A percentile compares a stretch with the other conserved stretches of the same genome.
Evolutionary conservation across 140 eudicot species (phyloP).

Genomic region (Flaveria floridana): DNA sequence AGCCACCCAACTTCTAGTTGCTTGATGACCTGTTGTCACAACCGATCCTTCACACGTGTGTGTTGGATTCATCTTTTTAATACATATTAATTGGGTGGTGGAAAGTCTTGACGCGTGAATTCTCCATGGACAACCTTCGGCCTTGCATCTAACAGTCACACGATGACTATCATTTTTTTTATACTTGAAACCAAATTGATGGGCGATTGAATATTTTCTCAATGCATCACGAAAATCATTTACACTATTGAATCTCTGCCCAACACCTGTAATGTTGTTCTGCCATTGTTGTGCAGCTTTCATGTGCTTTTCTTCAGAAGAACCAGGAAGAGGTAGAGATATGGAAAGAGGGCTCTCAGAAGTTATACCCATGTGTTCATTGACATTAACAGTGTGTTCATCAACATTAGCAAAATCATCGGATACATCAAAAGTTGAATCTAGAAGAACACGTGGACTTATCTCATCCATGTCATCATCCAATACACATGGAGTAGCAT

Average conservation of each 20-base stretch:
- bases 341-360: slow-evolving; percentile 33
- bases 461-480: slow-evolving; percentile 64
- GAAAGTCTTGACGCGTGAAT: slow-evolving; percentile 94
- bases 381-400: slow-evolving; percentile 34
- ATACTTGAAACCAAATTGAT: slow-evolving; percentile 76
- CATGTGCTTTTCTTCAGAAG: slow-evolving; percentile 57
- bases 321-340: slow-evolving; percentile 28
- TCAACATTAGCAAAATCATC: slow-evolving; percentile 42
- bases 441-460: slow-evolving; percentile 56
- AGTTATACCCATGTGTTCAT: slow-evolving; percentile 40
- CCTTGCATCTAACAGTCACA: slow-evolving; percentile 84
- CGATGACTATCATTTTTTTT: slow-evolving; percentile 96
- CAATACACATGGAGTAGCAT: slow-evolving; percentile 57
- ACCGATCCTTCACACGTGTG: slow-evolving; percentile 83
- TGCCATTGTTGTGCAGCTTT: slow-evolving; percentile 91
- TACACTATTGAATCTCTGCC: slow-evolving; percentile 83
- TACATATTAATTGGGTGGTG: slow-evolving; percentile 82
- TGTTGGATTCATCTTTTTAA: slow-evolving; percentile 77
- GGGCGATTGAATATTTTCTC: slow-evolving; percentile 79
- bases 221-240: slow-evolving; percentile 83
- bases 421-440: slow-evolving; percentile 57
- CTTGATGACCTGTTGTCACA: slow-evolving; percentile 67
- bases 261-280: slow-evolving; percentile 85
- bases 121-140: slow-evolving; percentile 93
- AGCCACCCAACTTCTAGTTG: slow-evolving; percentile 91